Evolutionary conservation across 495 filamentous ascomycete genomes (phyloP), one percentile per base, ranked within the genome.

Genomic region (Xylaria venustula): DNA sequence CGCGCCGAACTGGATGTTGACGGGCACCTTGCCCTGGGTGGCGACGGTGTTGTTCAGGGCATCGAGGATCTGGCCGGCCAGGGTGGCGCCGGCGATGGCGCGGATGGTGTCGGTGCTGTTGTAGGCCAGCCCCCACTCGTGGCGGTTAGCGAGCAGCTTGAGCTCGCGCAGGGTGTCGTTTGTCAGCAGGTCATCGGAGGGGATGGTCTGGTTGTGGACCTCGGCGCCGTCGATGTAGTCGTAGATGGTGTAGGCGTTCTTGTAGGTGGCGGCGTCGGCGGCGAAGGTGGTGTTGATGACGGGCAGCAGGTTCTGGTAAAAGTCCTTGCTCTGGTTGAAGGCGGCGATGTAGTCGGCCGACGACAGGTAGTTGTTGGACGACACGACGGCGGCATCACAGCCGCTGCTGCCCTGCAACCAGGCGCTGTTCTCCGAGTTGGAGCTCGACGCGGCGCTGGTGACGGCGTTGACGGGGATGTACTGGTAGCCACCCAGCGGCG

Each of bases 211-310:
- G 74, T 94, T 94, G 75, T 94, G 88, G 69, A 88, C 81, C 23
- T 70, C 71, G 48, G 87, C 86, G 45, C 92, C 90, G 61, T 93
- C 86, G 69, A 93, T 73, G 59, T 85, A 85, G 68, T 96, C 90
- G 63, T 79, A 90, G 68, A 94, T 88, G 55, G 78, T 73, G 73
- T 91, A 93, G 23, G 86, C 89, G 67, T 91, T 90, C 70, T 87
- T 85, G 78, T 83, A 92, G 63, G 44, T 86, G 53, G 84, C 81
- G 49, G 83, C 64, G 36, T 65, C 73, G 17, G 74, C 66, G 32
- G 66, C 68, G 67, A 89, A 88, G 3, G 85, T 82, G 32, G 69
- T 64, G 68, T 87, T 83, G 71, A 91, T 77, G 41, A 88, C 73
- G 8, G 87, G 84, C 12, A 83, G 69, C 30, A 93, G 64, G 26